A percentile compares a stretch with the other conserved stretches of the same genome.
Conservation (phyloP, 805 yeast species). For the Suhomyces vadensis region DNA sequence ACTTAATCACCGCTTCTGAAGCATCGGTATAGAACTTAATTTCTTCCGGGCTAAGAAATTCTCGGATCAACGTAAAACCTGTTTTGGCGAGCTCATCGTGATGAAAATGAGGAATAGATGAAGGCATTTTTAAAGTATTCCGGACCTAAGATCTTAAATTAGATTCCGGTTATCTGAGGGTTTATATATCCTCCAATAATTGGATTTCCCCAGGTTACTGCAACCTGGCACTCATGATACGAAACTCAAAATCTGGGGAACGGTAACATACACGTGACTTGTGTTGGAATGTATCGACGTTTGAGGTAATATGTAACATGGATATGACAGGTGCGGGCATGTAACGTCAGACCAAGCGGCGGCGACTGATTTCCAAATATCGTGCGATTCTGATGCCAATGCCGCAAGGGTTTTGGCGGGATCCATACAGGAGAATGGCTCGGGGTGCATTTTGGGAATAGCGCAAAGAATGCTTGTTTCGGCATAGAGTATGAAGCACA, state of each 20-base stretch:
- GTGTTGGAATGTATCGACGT: too few species aligned
- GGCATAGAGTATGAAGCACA: too few species aligned
- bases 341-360: too few species aligned
- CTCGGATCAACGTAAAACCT: constrained; percentile 41
- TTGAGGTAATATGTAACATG: background rate
- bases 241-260: constrained; percentile 3
- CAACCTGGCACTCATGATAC: too few species aligned
- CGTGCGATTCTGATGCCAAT: too few species aligned
- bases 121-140: constrained; percentile 9
- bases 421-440: too few species aligned
- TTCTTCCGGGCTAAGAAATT: constrained; percentile 44
- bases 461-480: too few species aligned
- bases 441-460: too few species aligned
- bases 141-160: too few species aligned
- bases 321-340: background rate
- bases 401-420: too few species aligned
- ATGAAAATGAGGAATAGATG: constrained; percentile 22
- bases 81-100: constrained; percentile 37
- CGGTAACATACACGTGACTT: constrained; percentile 1
- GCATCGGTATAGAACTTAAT: constrained; percentile 36
- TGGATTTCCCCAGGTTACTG: background rate
- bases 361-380: too few species aligned
- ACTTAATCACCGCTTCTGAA: constrained; percentile 37
- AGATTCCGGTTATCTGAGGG: too few species aligned
- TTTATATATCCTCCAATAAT: background rate